Base-by-base conservation (phyloP, 805 yeast species). In the Saturnispora besseyi region DNA sequence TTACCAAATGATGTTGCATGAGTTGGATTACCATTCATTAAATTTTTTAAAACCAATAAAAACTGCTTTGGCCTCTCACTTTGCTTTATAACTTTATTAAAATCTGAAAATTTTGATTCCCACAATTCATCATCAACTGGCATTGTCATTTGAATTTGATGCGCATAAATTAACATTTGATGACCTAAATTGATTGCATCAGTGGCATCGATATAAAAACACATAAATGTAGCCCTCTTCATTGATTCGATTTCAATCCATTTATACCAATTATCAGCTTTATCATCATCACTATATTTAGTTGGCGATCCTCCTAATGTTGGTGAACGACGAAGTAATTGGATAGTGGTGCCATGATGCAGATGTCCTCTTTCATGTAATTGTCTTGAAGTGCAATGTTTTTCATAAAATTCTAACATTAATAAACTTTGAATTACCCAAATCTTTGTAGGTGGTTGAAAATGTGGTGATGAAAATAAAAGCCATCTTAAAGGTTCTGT, bases 281-380 rank as follows among this genome's bases (percentile, higher is more conserved):
- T 58, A 22, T 59, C 63, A 21, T 48, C 49, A 4, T 40, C 38
- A 24, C 49, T 30, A 15, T 57, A 26, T 57, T 66, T 42, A 62
- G 62, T 65, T 0, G 88, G 86, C 50, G 83, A 78, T 0, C 89
- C 89, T 12, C 89, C 89, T 32, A 87, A 64, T 1, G 84, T 76
- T 1, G 95, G 87, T 0, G 87, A 79, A 57, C 96, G 71, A 56
- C 95, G 69, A 45, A 87, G 66, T 41, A 87, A 66, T 63, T 87
- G 96, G 38, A 87, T 81, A 0, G 90, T 81, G 0, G 95, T 84
- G 4, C 93, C 96, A 63, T 87, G 96, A 61, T 88, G 95, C 21
- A 88, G 68, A 63, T 84, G 91, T 0, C 87, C 85, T 44, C 96
- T 66, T 65, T 87, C 96, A 62, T 87, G 96, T 57, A 85, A 64